A percentile compares a stretch with the other conserved stretches of the same genome.
phyloP scores from a whole-genome alignment of 345 rosid genomes.

The Limnanthes douglasii region DNA sequence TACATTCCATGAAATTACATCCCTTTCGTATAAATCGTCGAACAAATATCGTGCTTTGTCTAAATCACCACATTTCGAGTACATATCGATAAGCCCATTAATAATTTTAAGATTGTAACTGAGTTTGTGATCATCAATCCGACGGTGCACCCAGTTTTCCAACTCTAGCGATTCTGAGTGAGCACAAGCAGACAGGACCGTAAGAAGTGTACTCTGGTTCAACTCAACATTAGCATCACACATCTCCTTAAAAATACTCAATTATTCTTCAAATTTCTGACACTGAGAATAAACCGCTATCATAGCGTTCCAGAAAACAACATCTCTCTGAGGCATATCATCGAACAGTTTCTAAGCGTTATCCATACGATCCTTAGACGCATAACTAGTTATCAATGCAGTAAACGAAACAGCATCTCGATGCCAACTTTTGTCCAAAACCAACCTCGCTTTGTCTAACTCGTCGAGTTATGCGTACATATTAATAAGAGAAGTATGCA shows the following conservation, averaged over 20 bases:
- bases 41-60: conserved; percentile 26
- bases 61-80: conserved; percentile 40
- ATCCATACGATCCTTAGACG: conserved; percentile 15
- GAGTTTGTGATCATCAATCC: conserved; percentile 27
- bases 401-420: conserved; percentile 52
- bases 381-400: conserved; percentile 37
- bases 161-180: conserved; percentile 28
- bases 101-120: conserved; percentile 25
- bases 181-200: conserved; percentile 58
- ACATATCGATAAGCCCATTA: conserved; percentile 60
- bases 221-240: conserved; percentile 20
- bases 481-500: conserved; percentile 47
- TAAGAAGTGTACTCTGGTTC: conserved; percentile 46
- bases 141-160: conserved; percentile 35
- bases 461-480: conserved; percentile 31
- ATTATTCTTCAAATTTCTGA: conserved; percentile 32
- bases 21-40: conserved; percentile 19
- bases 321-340: conserved; percentile 37
- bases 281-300: conserved; percentile 19
- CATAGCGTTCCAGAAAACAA: conserved; percentile 18
- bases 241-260: conserved; percentile 41
- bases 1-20: conserved; percentile 53
- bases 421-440: conserved; percentile 33
- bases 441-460: conserved; percentile 19
- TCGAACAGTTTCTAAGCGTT: conserved; percentile 36